These are phyloP conservation scores for Fusarium zealandicum DNA, from an alignment of 2,329 filamentous ascomycete genomes.

Conservation along the genomic window DNA sequence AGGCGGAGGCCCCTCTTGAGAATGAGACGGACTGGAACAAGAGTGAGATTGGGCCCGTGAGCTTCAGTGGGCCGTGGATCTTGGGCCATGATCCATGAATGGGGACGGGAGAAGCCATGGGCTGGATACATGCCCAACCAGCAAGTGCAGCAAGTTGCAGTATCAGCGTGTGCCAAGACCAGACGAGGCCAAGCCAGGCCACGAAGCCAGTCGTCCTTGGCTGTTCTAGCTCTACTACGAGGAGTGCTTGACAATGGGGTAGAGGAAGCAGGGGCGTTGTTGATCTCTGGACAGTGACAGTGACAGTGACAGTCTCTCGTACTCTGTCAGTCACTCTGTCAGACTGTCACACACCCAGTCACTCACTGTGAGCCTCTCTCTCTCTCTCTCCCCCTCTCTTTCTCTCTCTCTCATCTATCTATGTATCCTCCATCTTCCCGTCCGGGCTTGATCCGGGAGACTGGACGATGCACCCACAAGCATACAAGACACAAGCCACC, in stretches of 20 bases:
- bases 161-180: constrained; percentile 9
- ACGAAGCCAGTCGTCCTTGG: not conserved
- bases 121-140: constrained; percentile 5
- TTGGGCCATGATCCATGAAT: constrained; percentile 20
- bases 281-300: too few species aligned
- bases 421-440: not conserved
- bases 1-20: constrained; percentile 16
- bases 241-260: too few species aligned
- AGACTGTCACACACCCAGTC: too few species aligned
- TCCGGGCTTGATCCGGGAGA: constrained; percentile 32
- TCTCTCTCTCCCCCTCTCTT: too few species aligned
- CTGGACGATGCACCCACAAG: constrained; percentile 25
- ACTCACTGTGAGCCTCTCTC: too few species aligned
- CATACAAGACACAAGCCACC: constrained; percentile 37
- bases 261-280: too few species aligned
- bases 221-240: too few species aligned
- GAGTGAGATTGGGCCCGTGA: constrained; percentile 27
- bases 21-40: not conserved
- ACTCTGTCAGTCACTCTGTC: too few species aligned
- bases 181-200: constrained; percentile 4
- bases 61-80: constrained; percentile 25
- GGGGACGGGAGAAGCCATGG: constrained; percentile 6
- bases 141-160: constrained; percentile 8
- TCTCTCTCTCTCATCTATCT: too few species aligned
- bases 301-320: too few species aligned